Evolutionary conservation across 2,329 filamentous ascomycete genomes (phyloP), one percentile per base, ranked within the genome.

Genomic region (Calonectria leucothoes): DNA sequence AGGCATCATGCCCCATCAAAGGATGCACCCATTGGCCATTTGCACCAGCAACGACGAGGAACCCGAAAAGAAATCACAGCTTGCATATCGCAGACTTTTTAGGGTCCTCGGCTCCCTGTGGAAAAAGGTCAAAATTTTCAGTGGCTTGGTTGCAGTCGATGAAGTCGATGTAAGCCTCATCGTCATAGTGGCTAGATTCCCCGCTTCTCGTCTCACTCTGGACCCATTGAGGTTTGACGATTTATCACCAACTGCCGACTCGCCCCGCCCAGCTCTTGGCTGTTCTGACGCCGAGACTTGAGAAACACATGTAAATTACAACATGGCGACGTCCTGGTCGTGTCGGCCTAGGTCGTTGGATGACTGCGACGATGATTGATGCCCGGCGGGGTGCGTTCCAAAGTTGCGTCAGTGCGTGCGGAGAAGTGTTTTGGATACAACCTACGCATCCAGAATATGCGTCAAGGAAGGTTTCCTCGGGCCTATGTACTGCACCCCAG

Each of bases 381-480:
- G 23, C 33, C 42, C 42, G 4, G 33, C 55, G 55, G 55, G 55
- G 55, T 17, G 23, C 55, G 55, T 39, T 39, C 33, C 55, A 29
- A 23, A 61, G 55, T 64, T 48, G 39, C 59, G 39, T 64, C 59
- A 42, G 42, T 27, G 20, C 11, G 59, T 64, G 59, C 37, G 59
- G 59, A 64, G 59, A 64, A 48, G 59, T 64, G 39, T 42, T 64
- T 64, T 20, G 37, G 29, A 64, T 64, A 64, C 59, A 45, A 64
- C 59, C 59, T 48, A 33, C 37, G 25, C 29, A 48, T 45, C 59
- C 37, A 23, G 12, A 45, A 48, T 64, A 64, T 42, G 59, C 59
- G 29, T 27, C 15, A 48, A 27, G 37, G 37, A 64, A 25, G 39
- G 23, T 31, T 45, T 48, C 25, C n/a, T 48, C 25, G 39, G 23